phyloP scores from a whole-genome alignment of 2,329 filamentous ascomycete genomes.

The Dendrostoma leiphaemia region DNA sequence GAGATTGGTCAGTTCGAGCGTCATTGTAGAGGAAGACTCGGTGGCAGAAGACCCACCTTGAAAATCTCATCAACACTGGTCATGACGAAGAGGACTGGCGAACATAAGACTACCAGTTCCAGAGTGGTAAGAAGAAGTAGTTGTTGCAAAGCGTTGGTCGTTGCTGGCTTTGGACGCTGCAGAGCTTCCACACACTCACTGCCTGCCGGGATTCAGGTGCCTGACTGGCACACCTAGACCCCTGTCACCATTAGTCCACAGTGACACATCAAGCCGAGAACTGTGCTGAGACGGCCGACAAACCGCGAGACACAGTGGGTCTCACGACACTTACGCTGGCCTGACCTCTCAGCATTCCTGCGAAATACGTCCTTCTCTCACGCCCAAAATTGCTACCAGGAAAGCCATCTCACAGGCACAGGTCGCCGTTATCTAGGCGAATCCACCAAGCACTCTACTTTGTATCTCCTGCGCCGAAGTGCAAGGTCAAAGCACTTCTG shows the following conservation, averaged over 20 bases:
- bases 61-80: constrained; percentile 60
- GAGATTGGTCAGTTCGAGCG: constrained; percentile 18
- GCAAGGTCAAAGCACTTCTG: too few species aligned
- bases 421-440: too few species aligned
- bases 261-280: too few species aligned
- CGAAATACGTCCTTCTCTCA: too few species aligned
- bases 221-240: too few species aligned
- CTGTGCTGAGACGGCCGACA: not conserved
- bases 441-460: too few species aligned
- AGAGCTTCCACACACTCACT: constrained; percentile 2
- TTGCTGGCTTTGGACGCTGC: not conserved
- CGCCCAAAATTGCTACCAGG: too few species aligned
- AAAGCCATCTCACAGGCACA: too few species aligned
- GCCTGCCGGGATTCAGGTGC: not conserved
- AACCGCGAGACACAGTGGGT: not conserved
- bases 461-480: too few species aligned
- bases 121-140: not conserved
- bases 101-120: not conserved
- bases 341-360: too few species aligned
- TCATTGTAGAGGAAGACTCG: not conserved
- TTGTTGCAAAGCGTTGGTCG: not conserved
- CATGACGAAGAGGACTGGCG: constrained; percentile 35
- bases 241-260: too few species aligned
- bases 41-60: constrained; percentile 38
- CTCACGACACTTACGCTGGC: not conserved